Percentiles rank a stretch among this genome's conserved stretches.
These are phyloP conservation scores for Pseudotsuga menziesii DNA, from an alignment of 75 land plant species.

Conservation along the genomic window DNA sequence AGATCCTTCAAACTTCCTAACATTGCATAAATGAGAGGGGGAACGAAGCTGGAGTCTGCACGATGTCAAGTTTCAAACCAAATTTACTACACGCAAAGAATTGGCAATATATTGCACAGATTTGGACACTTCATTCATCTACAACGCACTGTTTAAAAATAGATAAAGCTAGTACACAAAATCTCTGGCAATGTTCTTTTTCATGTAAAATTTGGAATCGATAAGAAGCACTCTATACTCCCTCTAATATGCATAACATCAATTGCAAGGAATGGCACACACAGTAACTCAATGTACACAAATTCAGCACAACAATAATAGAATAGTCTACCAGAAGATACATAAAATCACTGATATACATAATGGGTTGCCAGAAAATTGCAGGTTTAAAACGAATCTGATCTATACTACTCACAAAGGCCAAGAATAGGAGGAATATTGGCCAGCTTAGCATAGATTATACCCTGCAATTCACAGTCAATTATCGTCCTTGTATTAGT, in stretches of 20 bases:
- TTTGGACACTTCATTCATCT: background rate
- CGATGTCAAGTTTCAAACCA: no score
- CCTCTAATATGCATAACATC: background rate
- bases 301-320: no score
- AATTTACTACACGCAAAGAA: no score
- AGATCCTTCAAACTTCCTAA: constrained; percentile 83
- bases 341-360: background rate
- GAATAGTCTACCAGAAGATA: no score
- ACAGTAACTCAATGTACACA: no score
- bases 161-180: background rate
- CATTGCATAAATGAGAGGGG: constrained; percentile 77
- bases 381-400: background rate
- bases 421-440: constrained; percentile 42
- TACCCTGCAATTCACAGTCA: constrained; percentile 20
- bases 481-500: background rate
- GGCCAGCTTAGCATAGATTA: constrained; percentile 50
- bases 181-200: background rate
- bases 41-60: constrained; percentile 92
- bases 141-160: no score
- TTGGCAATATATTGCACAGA: no score
- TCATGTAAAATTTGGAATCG: background rate
- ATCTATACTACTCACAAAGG: constrained; percentile 27
- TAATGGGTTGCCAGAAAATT: background rate
- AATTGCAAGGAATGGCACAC: background rate
- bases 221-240: background rate